Evolutionary conservation across 129 eudicot species (phyloP).

Genomic region (Apium graveolens): DNA sequence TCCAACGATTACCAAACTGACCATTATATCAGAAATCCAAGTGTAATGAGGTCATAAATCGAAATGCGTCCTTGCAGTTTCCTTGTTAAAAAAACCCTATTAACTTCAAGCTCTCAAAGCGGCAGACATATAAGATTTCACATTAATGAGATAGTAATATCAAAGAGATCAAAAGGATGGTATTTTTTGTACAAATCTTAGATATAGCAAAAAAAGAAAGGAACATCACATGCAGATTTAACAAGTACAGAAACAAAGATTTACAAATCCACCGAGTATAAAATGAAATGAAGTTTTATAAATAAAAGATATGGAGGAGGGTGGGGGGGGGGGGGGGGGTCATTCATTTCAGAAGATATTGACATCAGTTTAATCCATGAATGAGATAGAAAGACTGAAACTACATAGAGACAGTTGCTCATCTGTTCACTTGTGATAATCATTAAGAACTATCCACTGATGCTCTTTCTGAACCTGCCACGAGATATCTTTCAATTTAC

Average conservation of each 20-base stretch:
- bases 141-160: no score
- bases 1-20: no score
- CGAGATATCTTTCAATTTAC: not conserved
- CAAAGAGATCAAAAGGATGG: not conserved
- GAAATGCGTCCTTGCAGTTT: no score
- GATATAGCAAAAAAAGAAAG: no score
- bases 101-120: no score
- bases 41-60: no score
- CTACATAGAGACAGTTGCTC: not conserved
- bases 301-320: no score
- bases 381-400: not conserved
- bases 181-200: no score
- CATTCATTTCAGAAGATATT: not conserved
- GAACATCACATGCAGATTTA: not conserved
- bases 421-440: not conserved
- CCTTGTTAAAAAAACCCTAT: no score
- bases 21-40: no score
- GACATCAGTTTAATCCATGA: not conserved
- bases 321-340: no score
- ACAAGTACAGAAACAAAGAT: not conserved
- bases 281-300: not conserved
- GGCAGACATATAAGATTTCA: no score
- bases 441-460: not conserved
- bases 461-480: not conserved
- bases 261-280: not conserved